Evolutionary conservation across 2,329 filamentous ascomycete species (phyloP).

Genomic region (Bipolaris sorokiniana): DNA sequence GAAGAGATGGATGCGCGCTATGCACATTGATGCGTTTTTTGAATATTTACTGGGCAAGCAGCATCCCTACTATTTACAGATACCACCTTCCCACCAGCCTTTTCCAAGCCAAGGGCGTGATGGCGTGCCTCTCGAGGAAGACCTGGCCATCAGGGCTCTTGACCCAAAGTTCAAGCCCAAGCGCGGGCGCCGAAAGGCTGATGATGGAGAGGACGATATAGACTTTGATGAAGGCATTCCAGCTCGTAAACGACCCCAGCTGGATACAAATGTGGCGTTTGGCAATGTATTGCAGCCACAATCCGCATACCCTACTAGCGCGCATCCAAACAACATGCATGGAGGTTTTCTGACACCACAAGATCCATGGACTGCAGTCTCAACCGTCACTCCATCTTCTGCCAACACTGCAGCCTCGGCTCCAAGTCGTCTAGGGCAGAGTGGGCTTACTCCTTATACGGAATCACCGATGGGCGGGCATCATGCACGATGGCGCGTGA

Average conservation of each 20-base stretch:
- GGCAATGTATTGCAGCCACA: slow-evolving; percentile 49
- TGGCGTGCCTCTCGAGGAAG: slow-evolving; percentile 83
- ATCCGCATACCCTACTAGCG: slow-evolving; percentile 60
- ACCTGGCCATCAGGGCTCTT: slow-evolving; percentile 83
- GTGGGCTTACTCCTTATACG: slow-evolving; percentile 50
- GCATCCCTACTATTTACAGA: slow-evolving; percentile 79
- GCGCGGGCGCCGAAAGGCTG: slow-evolving; percentile 66
- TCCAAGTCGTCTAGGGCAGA: slow-evolving; percentile 41
- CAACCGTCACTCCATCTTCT: slow-evolving; percentile 48
- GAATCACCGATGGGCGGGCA: slow-evolving; percentile 52
- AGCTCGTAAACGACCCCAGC: slow-evolving; percentile 64
- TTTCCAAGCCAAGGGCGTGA: slow-evolving; percentile 72
- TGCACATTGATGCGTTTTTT: slow-evolving; percentile 95
- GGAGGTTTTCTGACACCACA: slow-evolving; percentile 51
- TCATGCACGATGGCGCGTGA: slow-evolving; percentile 57
- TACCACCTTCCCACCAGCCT: slow-evolving; percentile 70
- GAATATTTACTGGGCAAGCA: slow-evolving; percentile 81
- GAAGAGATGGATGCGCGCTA: slow-evolving; percentile 97
- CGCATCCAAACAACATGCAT: slow-evolving; percentile 60
- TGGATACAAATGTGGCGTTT: slow-evolving; percentile 59
- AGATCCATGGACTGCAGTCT: slow-evolving; percentile 56
- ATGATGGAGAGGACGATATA: slow-evolving; percentile 62
- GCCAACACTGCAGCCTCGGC: slow-evolving; percentile 45
- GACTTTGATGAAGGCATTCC: slow-evolving; percentile 53
- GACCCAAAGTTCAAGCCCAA: slow-evolving; percentile 75